Conservation (phyloP, 805 yeast genomes). For the Wickerhamomyces sydowiorum region DNA sequence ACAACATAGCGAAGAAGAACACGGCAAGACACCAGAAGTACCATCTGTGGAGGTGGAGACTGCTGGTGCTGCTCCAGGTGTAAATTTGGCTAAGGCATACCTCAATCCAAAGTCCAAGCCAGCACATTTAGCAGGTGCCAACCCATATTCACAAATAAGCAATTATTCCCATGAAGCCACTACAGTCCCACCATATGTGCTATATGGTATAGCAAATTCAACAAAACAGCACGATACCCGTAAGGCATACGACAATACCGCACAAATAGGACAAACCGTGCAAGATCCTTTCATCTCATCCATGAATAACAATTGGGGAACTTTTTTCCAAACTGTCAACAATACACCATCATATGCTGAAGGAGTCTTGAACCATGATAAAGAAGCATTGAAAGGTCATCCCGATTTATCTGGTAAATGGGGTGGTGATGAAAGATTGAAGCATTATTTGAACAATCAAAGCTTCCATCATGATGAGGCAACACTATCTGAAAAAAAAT, state of each 20-base stretch:
- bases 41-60: not conserved
- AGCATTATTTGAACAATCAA: slow-evolving; percentile 40
- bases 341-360: slow-evolving; percentile 32
- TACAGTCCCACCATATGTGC: slow-evolving; percentile 59
- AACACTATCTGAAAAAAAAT: slow-evolving; percentile 3
- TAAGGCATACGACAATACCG: slow-evolving; percentile 18
- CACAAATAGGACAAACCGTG: slow-evolving; percentile 1
- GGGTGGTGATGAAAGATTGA: slow-evolving; percentile 68
- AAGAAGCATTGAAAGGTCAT: slow-evolving; percentile 21
- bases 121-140: not conserved
- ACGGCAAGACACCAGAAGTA: not conserved
- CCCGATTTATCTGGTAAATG: slow-evolving; percentile 48
- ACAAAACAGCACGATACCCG: slow-evolving; percentile 9
- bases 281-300: slow-evolving; percentile 31
- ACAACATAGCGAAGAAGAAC: not conserved
- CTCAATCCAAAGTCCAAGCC: not conserved
- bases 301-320: slow-evolving; percentile 43
- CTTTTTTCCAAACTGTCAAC: slow-evolving; percentile 41
- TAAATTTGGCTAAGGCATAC: not conserved
- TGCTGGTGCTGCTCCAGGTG: not conserved
- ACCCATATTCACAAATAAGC: slow-evolving; percentile 20
- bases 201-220: slow-evolving; percentile 41
- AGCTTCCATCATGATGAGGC: slow-evolving; percentile 6
- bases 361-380: slow-evolving; percentile 17
- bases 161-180: slow-evolving; percentile 32